Evolutionary conservation across 2,329 filamentous ascomycete species (phyloP), one percentile per base, ranked within the genome.

Genomic region (Colletotrichum australisinense): DNA sequence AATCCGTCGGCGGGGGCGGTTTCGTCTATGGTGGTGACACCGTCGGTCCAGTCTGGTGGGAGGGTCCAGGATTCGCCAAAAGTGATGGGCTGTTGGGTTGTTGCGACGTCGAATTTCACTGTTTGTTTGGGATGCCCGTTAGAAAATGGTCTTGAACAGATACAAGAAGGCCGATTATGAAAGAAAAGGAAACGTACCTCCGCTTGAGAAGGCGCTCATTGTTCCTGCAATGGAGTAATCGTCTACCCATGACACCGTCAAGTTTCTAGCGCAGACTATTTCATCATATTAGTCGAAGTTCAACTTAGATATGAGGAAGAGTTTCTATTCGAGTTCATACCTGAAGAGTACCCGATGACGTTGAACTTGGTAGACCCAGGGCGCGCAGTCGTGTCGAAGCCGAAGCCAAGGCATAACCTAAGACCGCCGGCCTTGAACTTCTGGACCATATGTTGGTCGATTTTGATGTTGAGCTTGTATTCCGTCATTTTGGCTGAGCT

Each of bases 361-460:
- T 56, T 65, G 32, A 55, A 65, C 49, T 65, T 65, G 12, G 63
- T 65, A 24, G 49, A 56, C 11, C 63, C 63, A n/a, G 60, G 60
- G 11, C 60, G 26, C n/a, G 60, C 60, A 22, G 52, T 56, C 30
- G 63, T 56, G 9, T 65, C 63, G 9, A 65, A 65, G 32, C 63
- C 63, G 14, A 65, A 65, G 30, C 49, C 63, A 7, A 65, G 63
- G 16, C 63, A 65, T 38, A 65, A 35, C 32, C 55, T 65, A 6
- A 55, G 52, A 8, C 63, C 63, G 9, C 63, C 24, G 30, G 49
- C 38, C 7, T 65, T 56, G 63, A 65, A 65, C 22, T 55, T 42
- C 8, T 52, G 19, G 5, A 65, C 49, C 46, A 22, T 56, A 30
- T 65, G 42, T 16, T 38, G 26, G 52, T 65, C 63, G 22, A 65